Conservation (phyloP, 1,284 basidiomycete genomes). For the Ganoderma multipileum region DNA sequence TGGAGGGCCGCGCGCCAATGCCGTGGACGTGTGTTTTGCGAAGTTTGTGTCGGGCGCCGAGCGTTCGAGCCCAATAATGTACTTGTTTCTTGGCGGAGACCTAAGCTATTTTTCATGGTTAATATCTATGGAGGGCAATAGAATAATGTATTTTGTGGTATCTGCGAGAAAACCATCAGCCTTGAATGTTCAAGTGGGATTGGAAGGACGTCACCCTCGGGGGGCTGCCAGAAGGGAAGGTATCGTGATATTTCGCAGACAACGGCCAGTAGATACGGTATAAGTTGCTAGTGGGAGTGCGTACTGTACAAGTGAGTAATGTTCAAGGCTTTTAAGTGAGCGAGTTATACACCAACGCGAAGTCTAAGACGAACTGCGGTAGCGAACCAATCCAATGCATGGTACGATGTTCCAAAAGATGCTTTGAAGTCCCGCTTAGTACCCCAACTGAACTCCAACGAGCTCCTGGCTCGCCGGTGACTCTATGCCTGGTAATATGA, state of each 20-base stretch:
- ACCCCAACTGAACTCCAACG: not conserved
- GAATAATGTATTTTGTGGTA: not conserved
- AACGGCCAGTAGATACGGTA: not conserved
- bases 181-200: no score
- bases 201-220: not conserved
- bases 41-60: not conserved
- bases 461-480: not conserved
- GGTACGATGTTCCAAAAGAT: not conserved
- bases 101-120: not conserved
- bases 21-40: no score
- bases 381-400: not conserved
- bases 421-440: not conserved
- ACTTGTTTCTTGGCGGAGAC: not conserved
- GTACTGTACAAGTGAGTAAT: slow-evolving; percentile 14
- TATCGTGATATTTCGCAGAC: no score
- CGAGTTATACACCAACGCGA: not conserved
- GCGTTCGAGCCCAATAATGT: not conserved
- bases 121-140: not conserved
- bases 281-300: slow-evolving; percentile 14
- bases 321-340: not conserved
- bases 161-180: not conserved
- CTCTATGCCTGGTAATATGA: not conserved
- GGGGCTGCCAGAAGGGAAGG: not conserved
- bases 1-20: no score
- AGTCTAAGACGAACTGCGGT: not conserved